Evolutionary conservation across 2,329 filamentous ascomycete genomes (phyloP), one percentile per base, ranked within the genome.

Genomic region (Verticillium nonalfalfae): DNA sequence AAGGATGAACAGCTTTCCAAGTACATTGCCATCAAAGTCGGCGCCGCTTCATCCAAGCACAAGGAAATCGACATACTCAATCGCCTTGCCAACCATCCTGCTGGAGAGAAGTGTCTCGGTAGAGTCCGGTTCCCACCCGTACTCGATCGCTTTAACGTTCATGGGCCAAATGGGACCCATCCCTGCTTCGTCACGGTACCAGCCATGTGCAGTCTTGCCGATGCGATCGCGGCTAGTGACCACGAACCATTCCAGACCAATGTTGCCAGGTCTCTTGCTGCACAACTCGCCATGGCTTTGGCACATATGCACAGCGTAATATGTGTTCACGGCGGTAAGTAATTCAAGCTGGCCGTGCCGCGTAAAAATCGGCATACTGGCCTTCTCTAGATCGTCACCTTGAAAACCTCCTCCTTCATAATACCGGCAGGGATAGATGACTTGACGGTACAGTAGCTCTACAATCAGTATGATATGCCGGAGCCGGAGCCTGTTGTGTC

Each of bases 21-120:
- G 60, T 74, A 73, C 63, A 71, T 74, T 15, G 73, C 73, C 7
- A 56, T 75, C n/a, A 76, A 76, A 63, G 65, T 71, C 14, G 68
- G 69, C 59, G 71, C 65, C 0, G 69, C 72, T 9, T 67, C 74
- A 50, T 56, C 65, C 1, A 58, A 62, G 55, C 56, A 56, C 5
- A 52, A 54, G 3, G 72, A 74, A 36, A 39, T 62, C 5, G 63
- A 70, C 31, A 59, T 69, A 26, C 68, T 76, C 35, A 62, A 67
- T 35, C 66, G 50, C 40, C 40, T 65, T 34, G 3, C 21, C 31
- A 50, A 35, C 35, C 59, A 45, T 5, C 18, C 21, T 13, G 11
- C 7, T 6, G 39, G 45, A 9, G 58, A 59, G 3, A 45, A 26
- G 57, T 34, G 39, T 13, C 21, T 15, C 58, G 39, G 61, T 15